Base-by-base conservation (phyloP, 1,284 basidiomycete species). In the Cryptococcus sp. region DNA sequence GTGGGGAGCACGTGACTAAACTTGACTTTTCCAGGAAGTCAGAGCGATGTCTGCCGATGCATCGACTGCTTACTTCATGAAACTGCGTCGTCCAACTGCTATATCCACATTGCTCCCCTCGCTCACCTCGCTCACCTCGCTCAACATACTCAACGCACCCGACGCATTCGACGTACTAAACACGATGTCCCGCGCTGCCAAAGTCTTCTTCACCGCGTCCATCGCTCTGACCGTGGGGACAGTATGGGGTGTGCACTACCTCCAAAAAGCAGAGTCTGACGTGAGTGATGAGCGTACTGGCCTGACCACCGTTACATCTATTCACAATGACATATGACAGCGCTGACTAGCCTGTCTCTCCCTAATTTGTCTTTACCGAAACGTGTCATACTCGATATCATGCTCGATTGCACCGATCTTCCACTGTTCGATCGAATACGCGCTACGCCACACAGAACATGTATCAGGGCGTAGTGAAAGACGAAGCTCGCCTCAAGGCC, bases 221-320 rank as follows among this genome's bases (percentile, higher is more conserved):
- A 77, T 91, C 52, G 67, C 85, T 8, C 76, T 89, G 53, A 86
- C 89, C 15, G 83, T 83, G 1, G 78, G 86, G 35, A 91, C 89
- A 6, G 87, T 99, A 70, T 94, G 88, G 86, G 91, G 87, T 20
- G 95, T 99, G 6, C 95, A 98, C 75, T 89, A 84, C 70, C 84
- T 95, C 62, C 95, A 99, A 78, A 81, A 85, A 46, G 84, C 86
- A 69, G 94, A 99, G 76, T 87, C 88, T 56, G 86, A 93, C 70
- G 94, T 93, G 52, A 66, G 80, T 70, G 1, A 47, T 25, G 23
- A 13, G 31, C 31, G 8, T 35, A 8, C 13, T 53, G 10, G 20
- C 40, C 25, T 15, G 40, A 17, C n/a, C 8, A 27, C 16, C 0
- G 31, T 16, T 35, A 15, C 31, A 8, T 47, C 5, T 22, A 16